These are phyloP conservation scores for Tolypocladium capitatum DNA, from an alignment of 2,329 filamentous ascomycete genomes.

Conservation along the genomic window DNA sequence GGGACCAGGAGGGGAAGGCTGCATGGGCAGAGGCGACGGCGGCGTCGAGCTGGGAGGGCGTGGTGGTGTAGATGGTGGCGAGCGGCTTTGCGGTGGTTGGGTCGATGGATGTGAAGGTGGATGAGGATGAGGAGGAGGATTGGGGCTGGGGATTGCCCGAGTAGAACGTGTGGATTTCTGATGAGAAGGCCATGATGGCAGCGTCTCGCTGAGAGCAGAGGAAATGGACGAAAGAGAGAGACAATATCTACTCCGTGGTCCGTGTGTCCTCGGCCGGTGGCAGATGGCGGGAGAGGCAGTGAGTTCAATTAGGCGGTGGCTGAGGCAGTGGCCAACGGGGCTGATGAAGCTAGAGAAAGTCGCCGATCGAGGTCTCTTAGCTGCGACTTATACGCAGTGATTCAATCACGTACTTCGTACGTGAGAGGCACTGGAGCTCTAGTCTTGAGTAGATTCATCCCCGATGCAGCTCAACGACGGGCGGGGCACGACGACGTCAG, in stretches of 20 bases:
- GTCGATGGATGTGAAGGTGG: conserved; percentile 59
- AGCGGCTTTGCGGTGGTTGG: conserved; percentile 58
- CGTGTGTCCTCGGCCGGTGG: no score
- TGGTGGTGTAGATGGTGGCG: conserved; percentile 60
- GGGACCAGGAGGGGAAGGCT: conserved; percentile 66
- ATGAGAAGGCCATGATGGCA: conserved; percentile 20
- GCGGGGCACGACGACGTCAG: not conserved
- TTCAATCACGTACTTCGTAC: no score
- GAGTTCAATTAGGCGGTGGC: no score
- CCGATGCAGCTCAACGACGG: no score
- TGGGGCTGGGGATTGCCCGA: conserved; percentile 51
- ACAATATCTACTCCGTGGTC: no score
- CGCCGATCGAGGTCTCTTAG: not conserved
- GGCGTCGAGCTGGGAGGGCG: conserved; percentile 52
- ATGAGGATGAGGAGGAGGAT: conserved; percentile 33
- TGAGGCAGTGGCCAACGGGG: not conserved
- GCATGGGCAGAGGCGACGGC: conserved; percentile 57
- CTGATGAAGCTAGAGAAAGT: not conserved
- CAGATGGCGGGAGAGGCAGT: no score
- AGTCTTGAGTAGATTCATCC: no score
- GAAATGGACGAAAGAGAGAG: no score
- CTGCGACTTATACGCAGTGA: no score
- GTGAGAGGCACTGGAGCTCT: no score
- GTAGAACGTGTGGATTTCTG: conserved; percentile 54
- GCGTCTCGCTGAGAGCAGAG: no score